A percentile compares a stretch with the other conserved stretches of the same genome.
phyloP scores from a whole-genome alignment of 345 rosid genomes.

The Eucalyptus tenuipes region DNA sequence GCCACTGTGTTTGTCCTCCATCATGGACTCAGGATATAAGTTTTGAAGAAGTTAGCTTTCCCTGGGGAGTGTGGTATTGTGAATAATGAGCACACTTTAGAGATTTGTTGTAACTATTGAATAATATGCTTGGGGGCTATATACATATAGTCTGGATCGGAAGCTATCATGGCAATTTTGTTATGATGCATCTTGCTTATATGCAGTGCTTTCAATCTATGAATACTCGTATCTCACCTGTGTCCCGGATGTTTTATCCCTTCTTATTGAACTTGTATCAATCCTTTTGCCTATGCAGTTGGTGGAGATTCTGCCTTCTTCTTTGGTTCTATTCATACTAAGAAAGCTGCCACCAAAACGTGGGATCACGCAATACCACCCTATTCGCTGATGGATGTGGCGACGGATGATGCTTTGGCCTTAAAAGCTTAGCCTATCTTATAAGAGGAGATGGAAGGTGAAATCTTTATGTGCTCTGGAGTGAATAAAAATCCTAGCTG shows the following conservation, averaged over 20 bases:
- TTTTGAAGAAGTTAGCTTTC: not conserved
- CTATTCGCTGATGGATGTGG: slow-evolving; percentile 37
- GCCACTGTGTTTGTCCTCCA: not conserved
- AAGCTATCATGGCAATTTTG: not conserved
- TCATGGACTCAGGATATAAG: not conserved
- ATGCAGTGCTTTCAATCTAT: not conserved
- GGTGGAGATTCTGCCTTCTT: slow-evolving; percentile 85
- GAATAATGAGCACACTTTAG: not conserved
- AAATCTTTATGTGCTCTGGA: not conserved
- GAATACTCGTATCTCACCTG: not conserved
- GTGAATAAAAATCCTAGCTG: not conserved
- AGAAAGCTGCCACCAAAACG: slow-evolving; percentile 94
- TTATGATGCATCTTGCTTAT: not conserved
- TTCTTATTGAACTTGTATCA: not conserved
- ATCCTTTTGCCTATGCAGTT: slow-evolving; percentile 30
- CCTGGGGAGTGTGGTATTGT: not conserved
- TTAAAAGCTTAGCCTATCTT: not conserved
- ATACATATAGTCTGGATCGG: not conserved
- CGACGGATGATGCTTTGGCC: not conserved
- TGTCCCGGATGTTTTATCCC: not conserved
- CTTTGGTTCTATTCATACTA: slow-evolving; percentile 75
- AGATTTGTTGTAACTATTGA: not conserved
- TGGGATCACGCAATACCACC: slow-evolving; percentile 71
- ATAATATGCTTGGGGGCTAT: not conserved
- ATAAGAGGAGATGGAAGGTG: not conserved